Evolutionary conservation across 371 early-diverging fungal species (phyloP), one percentile per base, ranked within the genome.

Genomic region (Zancudomyces culisetae): DNA sequence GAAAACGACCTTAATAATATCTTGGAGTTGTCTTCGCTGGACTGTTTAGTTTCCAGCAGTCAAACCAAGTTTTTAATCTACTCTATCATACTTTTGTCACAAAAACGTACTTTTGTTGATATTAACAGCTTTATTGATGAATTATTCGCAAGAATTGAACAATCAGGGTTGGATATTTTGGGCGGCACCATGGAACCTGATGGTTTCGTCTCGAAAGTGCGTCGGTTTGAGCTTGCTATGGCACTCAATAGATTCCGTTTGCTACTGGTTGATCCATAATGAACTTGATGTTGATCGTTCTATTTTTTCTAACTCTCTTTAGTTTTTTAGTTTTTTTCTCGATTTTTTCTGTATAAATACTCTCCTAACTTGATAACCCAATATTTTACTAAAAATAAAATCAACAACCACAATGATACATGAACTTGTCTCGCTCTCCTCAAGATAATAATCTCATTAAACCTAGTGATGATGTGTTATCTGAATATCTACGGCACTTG

Each of bases 1-100:
- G 49, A 50, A 51, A 47, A 47, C 29, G 51, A 52, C 45, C 27
- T 30, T 15, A 43, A 46, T 22, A 49, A 55, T 6, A 49, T 43
- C 22, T 57, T 72, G 27, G 64, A 68, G 42, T 49, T 72, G 21
- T 57, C 67, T 0, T 66, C 61, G 13, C 58, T 72, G 20, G 70
- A 70, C 51, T 71, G 70, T 51, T 63, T 72, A 2, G 68, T 59
- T 6, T 60, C 61, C 6, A 23, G 39, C 1, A 69, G 70, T 12
- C 72, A 72, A 51, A 59, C 70, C 27, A 57, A 69, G 21, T 52
- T 54, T 43, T 66, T 72, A 42, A 58, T 70, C 1, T 52, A 48
- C 18, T 48, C 61, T 26, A 43, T 70, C 2, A 49, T 48, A 13
- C 12, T 21, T 27, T 30, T 51, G 3, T n/a, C 57, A n/a, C 59